Evolutionary conservation across 257 asterid genomes (phyloP).

Genomic region (Nicotiana tomentosiformis): DNA sequence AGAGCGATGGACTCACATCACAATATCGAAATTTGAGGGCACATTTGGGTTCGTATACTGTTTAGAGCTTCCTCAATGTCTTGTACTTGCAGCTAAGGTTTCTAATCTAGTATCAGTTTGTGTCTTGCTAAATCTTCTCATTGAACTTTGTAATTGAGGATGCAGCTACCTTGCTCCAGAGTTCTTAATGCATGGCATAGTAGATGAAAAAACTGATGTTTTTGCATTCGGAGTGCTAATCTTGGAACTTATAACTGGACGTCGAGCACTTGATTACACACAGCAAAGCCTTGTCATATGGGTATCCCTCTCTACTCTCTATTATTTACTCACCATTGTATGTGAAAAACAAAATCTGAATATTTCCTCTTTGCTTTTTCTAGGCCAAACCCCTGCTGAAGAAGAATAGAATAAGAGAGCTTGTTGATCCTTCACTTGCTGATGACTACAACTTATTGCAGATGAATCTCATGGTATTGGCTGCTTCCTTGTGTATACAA

Average conservation of each 20-base stretch:
- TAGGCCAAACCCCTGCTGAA: constrained; percentile 81
- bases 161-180: constrained; percentile 83
- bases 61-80: background rate
- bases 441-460: constrained; percentile 44
- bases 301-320: constrained; percentile 35
- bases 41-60: constrained; percentile 31
- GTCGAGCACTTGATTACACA: constrained; percentile 78
- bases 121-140: background rate
- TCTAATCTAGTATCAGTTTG: background rate
- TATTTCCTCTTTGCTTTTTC: background rate
- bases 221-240: constrained; percentile 83
- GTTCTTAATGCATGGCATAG: constrained; percentile 86
- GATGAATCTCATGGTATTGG: constrained; percentile 67
- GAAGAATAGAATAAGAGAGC: constrained; percentile 69
- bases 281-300: constrained; percentile 91
- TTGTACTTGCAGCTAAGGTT: background rate
- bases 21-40: constrained; percentile 35
- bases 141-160: background rate
- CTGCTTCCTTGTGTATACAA: constrained; percentile 67
- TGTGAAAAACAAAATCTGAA: background rate
- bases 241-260: constrained; percentile 76
- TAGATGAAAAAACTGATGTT: constrained; percentile 72
- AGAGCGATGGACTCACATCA: constrained; percentile 35
- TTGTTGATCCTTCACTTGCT: constrained; percentile 66
- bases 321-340: background rate